Base-by-base conservation (phyloP, 2,329 filamentous ascomycete genomes). In the Curvularia verruculosa region DNA sequence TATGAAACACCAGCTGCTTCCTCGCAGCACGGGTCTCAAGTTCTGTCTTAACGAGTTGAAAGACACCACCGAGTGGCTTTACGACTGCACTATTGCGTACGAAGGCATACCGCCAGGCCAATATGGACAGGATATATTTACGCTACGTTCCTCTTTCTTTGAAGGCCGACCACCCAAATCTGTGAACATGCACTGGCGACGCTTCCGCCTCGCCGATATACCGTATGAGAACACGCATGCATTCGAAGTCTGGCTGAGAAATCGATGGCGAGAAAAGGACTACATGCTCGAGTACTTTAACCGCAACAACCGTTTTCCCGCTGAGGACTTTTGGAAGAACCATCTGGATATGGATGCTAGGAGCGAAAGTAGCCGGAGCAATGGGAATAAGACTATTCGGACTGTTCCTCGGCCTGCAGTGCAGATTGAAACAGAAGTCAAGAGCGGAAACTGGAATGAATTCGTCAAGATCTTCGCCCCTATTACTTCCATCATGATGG, bases 151-250 rank as follows among this genome's bases (percentile, higher is more conserved):
- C 47, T 96, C 92, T 3, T 96, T 95, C 73, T 88, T 97, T 61
- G 87, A 95, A 75, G 93, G 95, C 12, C 87, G 91, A 1, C 89
- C 93, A 0, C 95, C 94, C 1, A 96, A 93, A 74, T 96, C 92
- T 1, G 93, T 98, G 69, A 98, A 97, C 77, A 93, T 98, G 81
- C 90, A 96, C 78, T 99, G 94, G 92, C 87, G 95, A 51, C 87
- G 92, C 9, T 97, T 96, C 77, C 85, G 85, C 31, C 74, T 97
- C 13, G 84, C 84, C 21, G 87, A 92, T 19, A 96, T 99, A 41
- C 94, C 94, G 0, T 83, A 96, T 9, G 84, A 92, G 29, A 85
- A 89, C 65, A 83, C 84, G 15, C 84, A 89, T 39, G 81, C 84
- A 6, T 99, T 99, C 69, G 92, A 96, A 55, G 69, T 82, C 3